Evolutionary conservation across 306 rosid genomes (phyloP).

Genomic region (Echinosophora koreensis): DNA sequence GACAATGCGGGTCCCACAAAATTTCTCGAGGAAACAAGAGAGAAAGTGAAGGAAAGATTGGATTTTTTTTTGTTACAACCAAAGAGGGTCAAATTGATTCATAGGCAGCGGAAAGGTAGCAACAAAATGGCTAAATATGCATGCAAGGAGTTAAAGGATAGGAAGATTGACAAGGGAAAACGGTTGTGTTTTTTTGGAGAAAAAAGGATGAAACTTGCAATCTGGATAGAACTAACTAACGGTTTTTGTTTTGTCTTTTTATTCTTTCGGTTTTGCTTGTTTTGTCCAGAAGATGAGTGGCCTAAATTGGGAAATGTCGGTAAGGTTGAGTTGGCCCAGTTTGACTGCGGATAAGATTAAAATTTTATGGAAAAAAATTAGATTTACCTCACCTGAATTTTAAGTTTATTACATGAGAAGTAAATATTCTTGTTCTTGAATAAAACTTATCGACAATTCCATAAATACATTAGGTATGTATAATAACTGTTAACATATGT

Average conservation of each 20-base stretch:
- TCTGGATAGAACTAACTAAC: neutral
- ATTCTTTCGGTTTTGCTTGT: neutral
- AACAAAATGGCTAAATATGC: neutral
- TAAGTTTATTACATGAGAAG: too few species aligned
- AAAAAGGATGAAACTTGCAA: too few species aligned
- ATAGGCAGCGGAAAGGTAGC: neutral
- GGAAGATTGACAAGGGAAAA: neutral
- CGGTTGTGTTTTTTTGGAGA: too few species aligned
- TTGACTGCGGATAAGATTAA: neutral
- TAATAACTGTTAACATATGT: too few species aligned
- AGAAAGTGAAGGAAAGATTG: slow-evolving; percentile 20
- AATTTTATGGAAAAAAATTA: neutral
- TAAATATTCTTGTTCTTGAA: too few species aligned
- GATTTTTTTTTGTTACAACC: neutral
- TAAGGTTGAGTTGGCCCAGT: neutral
- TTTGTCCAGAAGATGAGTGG: neutral
- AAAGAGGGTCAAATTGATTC: neutral
- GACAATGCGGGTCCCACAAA: slow-evolving; percentile 22
- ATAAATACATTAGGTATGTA: too few species aligned
- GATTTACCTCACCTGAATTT: too few species aligned
- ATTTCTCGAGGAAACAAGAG: neutral
- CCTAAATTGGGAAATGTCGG: neutral
- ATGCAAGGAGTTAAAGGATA: neutral
- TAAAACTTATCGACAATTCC: too few species aligned
- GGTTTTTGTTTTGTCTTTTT: neutral